Base-by-base conservation (phyloP, 2,329 filamentous ascomycete genomes). In the Pseudocercospora pini-densiflorae region DNA sequence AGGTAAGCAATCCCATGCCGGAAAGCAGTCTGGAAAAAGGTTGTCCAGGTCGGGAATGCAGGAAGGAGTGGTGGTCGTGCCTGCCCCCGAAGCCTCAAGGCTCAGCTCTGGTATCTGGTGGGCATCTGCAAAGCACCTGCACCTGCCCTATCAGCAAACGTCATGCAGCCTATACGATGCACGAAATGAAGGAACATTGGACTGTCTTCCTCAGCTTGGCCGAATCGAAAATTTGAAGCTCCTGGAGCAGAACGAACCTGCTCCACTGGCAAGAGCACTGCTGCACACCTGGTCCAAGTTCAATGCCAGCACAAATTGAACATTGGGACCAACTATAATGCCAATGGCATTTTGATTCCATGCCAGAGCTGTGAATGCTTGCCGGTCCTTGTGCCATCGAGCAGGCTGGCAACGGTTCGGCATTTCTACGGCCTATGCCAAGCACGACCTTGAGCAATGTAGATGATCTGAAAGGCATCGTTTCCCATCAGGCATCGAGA, bases 1-100 rank as follows among this genome's bases (percentile, higher is more conserved):
- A 58, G 51, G 53, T 57, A 63, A 63, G 61, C 40, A 62, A 24
- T 49, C 31, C 9, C 49, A 27, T 36, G 12, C 27, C 12, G 45
- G 21, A 31, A 45, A 61, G 27, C 27, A 53, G 27, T 16, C 9
- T 21, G n/a, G 40, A n/a, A 43, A 6, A 19, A 43, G 40, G 40
- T 5, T 12, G 47, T 55, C 23, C 27, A 3, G 9, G 19, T 31
- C 5, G 19, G 58, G 33, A 21, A 23, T 31, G 59, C 49, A 23
- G 29, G 55, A 36, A 33, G n/a, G 19, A 24, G 16, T 14, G 55
- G 19, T 23, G 55, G 29, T 24, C 3, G 55, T 40, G 31, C 55
- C 55, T 58, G 19, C 23, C 27, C 9, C 9, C n/a, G 21, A 19
- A 23, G 47, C 40, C 40, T 36, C 1, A 10, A 33, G 31, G 9